Evolutionary conservation across 805 yeast species (phyloP).

Genomic region (Metschnikowia cubensis): DNA sequence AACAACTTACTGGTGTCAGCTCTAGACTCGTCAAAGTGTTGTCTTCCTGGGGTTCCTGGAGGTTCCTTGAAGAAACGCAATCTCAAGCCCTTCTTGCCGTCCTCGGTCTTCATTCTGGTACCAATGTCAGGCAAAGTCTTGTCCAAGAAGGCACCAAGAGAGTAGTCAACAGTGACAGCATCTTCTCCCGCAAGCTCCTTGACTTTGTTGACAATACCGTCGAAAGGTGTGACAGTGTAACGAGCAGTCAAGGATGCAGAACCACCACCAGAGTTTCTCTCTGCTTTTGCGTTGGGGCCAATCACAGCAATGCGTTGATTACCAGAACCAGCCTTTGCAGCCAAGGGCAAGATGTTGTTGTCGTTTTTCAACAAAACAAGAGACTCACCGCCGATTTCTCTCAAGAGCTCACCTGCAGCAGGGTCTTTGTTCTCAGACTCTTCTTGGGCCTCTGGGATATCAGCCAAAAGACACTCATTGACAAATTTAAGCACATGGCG

Average conservation of each 20-base stretch:
- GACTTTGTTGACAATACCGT: slow-evolving; percentile 39
- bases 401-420: slow-evolving; percentile 11
- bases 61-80: slow-evolving; percentile 29
- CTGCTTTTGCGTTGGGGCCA: slow-evolving; percentile 55
- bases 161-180: slow-evolving; percentile 21
- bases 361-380: slow-evolving; percentile 58
- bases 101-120: slow-evolving; percentile 14
- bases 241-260: slow-evolving; percentile 53
- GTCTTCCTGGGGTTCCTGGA: slow-evolving; percentile 20
- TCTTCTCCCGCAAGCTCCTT: slow-evolving; percentile 15
- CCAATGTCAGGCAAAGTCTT: slow-evolving; percentile 32
- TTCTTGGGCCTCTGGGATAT: slow-evolving; percentile 36
- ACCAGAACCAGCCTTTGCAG: slow-evolving; percentile 17
- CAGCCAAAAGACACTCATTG: slow-evolving; percentile 39
- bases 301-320: slow-evolving; percentile 45
- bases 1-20: slow-evolving; percentile 17
- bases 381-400: slow-evolving; percentile 33
- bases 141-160: slow-evolving; percentile 33
- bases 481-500: slow-evolving; percentile 45
- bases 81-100: slow-evolving; percentile 26
- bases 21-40: slow-evolving; percentile 23
- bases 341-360: slow-evolving; percentile 42
- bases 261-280: slow-evolving; percentile 58
- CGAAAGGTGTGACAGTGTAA: slow-evolving; percentile 47
- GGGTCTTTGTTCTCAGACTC: slow-evolving; percentile 20